These are phyloP conservation scores for Stephania cephalantha DNA, from an alignment of 164 flowering plant species.

Conservation along the genomic window DNA sequence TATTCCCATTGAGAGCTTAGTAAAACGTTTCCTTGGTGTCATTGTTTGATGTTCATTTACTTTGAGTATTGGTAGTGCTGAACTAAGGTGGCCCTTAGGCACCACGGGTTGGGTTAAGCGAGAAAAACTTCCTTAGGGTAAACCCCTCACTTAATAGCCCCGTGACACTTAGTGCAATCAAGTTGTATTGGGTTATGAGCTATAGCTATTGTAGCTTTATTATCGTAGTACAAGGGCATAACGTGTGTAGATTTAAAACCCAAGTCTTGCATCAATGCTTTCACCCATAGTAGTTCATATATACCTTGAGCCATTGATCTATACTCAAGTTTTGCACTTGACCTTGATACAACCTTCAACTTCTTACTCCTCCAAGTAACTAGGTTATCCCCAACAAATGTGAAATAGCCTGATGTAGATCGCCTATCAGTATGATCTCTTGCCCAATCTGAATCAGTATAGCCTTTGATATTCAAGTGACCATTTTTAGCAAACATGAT, in stretches of 20 bases:
- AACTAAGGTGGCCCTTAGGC: no score
- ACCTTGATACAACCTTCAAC: background rate
- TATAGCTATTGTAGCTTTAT: background rate
- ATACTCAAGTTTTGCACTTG: background rate
- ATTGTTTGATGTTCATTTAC: no score
- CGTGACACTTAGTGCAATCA: background rate
- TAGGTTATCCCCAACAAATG: background rate
- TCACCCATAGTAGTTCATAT: background rate
- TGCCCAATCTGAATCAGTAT: no score
- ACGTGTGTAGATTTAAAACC: background rate
- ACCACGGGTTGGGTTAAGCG: no score
- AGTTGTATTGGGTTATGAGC: background rate
- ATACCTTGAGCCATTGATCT: background rate
- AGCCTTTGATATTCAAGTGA: background rate
- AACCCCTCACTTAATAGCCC: no score
- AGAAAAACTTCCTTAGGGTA: no score
- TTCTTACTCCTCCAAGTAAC: background rate
- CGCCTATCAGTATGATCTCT: background rate
- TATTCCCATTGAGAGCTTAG: no score
- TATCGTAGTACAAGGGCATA: background rate
- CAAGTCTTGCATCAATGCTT: background rate
- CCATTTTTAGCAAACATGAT: background rate
- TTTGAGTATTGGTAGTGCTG: no score
- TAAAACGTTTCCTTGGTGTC: no score
- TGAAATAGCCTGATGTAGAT: background rate